phyloP scores from a whole-genome alignment of 768 basidiomycete genomes.

The Naganishia vaughanmartiniae region DNA sequence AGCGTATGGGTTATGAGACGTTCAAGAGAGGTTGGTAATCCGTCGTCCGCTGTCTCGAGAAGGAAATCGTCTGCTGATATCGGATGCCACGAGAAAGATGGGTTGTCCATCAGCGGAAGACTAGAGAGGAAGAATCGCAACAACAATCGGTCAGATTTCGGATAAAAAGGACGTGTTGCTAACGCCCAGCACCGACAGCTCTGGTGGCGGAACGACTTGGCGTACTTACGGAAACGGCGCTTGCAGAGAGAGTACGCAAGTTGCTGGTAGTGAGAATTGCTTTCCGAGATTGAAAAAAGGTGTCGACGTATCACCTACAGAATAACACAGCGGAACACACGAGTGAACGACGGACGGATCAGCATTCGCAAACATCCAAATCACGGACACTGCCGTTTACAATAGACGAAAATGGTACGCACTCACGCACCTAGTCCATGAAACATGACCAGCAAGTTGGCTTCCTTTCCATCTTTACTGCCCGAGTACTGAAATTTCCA shows the following conservation, averaged over 20 bases:
- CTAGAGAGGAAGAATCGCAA: background rate
- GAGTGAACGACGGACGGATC: background rate
- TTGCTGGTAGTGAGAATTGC: constrained; percentile 43
- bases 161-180: background rate
- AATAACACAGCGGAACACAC: background rate
- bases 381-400: no score
- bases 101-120: constrained; percentile 29
- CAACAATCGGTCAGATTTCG: background rate
- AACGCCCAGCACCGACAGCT: background rate
- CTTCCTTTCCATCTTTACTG: constrained; percentile 41
- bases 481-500: constrained; percentile 44
- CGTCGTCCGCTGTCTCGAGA: constrained; percentile 3
- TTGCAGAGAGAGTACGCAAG: constrained; percentile 44
- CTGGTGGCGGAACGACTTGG: no score
- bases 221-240: constrained; percentile 44
- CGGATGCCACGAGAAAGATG: constrained; percentile 30
- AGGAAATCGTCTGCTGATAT: constrained; percentile 24
- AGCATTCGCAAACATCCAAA: background rate
- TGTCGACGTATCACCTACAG: constrained; percentile 44
- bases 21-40: constrained; percentile 5
- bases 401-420: background rate
- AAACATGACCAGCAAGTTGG: constrained; percentile 50
- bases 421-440: constrained; percentile 47
- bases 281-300: constrained; percentile 45
- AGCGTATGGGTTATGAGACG: background rate